A percentile compares a stretch with the other conserved stretches of the same genome.
phyloP scores from a whole-genome alignment of 768 basidiomycete genomes.

The Trametopsis cervina region DNA sequence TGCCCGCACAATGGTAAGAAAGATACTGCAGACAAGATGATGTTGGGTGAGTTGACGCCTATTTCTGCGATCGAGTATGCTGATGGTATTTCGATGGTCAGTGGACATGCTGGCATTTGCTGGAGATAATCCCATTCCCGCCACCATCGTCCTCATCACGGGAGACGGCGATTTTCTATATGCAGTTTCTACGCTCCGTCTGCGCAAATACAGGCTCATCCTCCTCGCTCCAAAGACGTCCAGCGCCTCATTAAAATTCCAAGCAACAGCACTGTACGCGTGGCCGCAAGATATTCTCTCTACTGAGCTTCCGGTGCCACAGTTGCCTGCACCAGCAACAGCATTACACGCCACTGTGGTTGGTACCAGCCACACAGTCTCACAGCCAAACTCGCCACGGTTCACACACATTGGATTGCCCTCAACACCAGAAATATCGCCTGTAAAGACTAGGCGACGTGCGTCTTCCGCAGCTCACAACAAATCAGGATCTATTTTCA shows the following conservation, averaged over 20 bases:
- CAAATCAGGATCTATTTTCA: too few species aligned
- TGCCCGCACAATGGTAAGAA: slow-evolving; percentile 19
- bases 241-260: slow-evolving; percentile 41
- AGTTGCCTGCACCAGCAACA: too few species aligned
- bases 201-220: slow-evolving; percentile 6
- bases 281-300: slow-evolving; percentile 47
- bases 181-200: slow-evolving; percentile 42
- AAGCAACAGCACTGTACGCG: slow-evolving; percentile 47
- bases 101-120: slow-evolving; percentile 61
- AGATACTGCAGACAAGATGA: slow-evolving; percentile 37
- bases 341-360: too few species aligned
- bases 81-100: slow-evolving; percentile 26
- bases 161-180: slow-evolving; percentile 65
- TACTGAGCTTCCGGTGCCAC: slow-evolving; percentile 32
- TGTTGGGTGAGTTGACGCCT: slow-evolving; percentile 30
- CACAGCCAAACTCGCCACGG: too few species aligned
- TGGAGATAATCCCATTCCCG: slow-evolving; percentile 44
- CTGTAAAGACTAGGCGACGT: too few species aligned
- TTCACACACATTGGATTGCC: too few species aligned
- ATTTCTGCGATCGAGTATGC: background rate
- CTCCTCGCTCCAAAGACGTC: slow-evolving; percentile 31
- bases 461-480: background rate
- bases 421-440: too few species aligned
- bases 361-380: too few species aligned
- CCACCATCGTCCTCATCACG: slow-evolving; percentile 52